phyloP scores from a whole-genome alignment of 768 basidiomycete species.

The Suillus discolor region DNA sequence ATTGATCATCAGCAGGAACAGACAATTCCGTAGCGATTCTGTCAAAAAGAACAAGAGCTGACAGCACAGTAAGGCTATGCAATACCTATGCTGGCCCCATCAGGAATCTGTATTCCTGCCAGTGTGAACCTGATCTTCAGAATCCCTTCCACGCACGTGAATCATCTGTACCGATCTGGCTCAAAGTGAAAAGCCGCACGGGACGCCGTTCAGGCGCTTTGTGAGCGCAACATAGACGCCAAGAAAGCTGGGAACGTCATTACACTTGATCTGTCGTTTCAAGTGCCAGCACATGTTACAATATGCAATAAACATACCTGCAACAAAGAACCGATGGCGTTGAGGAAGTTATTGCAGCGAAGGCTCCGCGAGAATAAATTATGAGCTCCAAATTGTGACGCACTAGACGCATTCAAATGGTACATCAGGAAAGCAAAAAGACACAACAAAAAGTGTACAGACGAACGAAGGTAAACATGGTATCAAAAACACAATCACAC shows the following conservation, averaged over 20 bases:
- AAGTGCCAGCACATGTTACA: background rate
- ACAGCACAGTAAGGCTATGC: background rate
- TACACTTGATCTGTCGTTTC: background rate
- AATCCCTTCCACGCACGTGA: slow-evolving; percentile 2
- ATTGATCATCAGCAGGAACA: background rate
- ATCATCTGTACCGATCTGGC: background rate
- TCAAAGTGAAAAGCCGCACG: background rate
- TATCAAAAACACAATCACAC: background rate
- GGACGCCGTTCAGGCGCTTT: background rate
- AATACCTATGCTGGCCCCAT: background rate
- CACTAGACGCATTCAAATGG: background rate
- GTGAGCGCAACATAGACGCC: background rate
- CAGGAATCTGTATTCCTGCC: background rate
- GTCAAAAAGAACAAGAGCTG: background rate
- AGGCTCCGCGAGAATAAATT: background rate
- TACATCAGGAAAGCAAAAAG: background rate
- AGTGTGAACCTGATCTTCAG: slow-evolving; percentile 3
- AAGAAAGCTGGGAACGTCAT: background rate
- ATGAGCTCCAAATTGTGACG: background rate
- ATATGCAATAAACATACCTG: background rate
- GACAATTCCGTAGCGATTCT: background rate
- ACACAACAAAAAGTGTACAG: background rate
- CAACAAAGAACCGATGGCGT: background rate
- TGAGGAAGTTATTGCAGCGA: background rate
- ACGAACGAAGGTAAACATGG: background rate